These are phyloP conservation scores for Dipodascus albidus DNA, from an alignment of 805 yeast species.

Conservation along the genomic window DNA sequence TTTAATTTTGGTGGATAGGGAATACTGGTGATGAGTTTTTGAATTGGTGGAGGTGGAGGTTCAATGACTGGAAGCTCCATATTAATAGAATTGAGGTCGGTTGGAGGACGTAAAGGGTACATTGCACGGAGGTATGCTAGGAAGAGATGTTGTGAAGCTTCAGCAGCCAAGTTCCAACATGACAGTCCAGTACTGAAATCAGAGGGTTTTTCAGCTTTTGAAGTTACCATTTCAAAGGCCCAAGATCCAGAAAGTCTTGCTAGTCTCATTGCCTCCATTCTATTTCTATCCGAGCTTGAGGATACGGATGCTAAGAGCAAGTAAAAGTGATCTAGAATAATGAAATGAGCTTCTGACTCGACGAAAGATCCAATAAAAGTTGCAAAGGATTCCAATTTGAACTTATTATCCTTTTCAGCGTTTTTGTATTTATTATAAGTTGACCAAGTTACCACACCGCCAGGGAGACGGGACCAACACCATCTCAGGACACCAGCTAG, in stretches of 20 bases:
- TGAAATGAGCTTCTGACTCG: constrained; percentile 76
- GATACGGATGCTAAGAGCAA: constrained; percentile 70
- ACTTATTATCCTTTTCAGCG: constrained; percentile 41
- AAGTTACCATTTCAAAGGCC: constrained; percentile 51
- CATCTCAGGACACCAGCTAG: constrained; percentile 66
- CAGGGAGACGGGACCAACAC: constrained; percentile 73
- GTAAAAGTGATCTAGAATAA: constrained; percentile 78
- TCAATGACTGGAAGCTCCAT: no score
- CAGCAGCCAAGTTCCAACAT: constrained; percentile 71
- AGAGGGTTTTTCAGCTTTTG: constrained; percentile 24
- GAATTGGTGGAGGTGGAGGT: constrained; percentile 46
- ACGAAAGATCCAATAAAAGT: constrained; percentile 78
- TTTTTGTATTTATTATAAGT: constrained; percentile 60
- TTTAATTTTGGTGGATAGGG: constrained; percentile 54
- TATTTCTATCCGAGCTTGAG: constrained; percentile 66
- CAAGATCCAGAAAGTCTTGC: constrained; percentile 76
- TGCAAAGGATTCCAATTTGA: constrained; percentile 62
- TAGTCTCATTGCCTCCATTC: constrained; percentile 68
- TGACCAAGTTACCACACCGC: constrained; percentile 78
- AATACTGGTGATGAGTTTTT: constrained; percentile 43
- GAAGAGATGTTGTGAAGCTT: constrained; percentile 74
- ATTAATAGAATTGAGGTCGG: constrained; percentile 43
- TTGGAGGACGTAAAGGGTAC: constrained; percentile 33
- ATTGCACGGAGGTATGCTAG: constrained; percentile 69
- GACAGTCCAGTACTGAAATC: constrained; percentile 59